These are phyloP conservation scores for Monosporascus ibericus DNA, from an alignment of 2,329 filamentous ascomycete genomes.

Conservation along the genomic window DNA sequence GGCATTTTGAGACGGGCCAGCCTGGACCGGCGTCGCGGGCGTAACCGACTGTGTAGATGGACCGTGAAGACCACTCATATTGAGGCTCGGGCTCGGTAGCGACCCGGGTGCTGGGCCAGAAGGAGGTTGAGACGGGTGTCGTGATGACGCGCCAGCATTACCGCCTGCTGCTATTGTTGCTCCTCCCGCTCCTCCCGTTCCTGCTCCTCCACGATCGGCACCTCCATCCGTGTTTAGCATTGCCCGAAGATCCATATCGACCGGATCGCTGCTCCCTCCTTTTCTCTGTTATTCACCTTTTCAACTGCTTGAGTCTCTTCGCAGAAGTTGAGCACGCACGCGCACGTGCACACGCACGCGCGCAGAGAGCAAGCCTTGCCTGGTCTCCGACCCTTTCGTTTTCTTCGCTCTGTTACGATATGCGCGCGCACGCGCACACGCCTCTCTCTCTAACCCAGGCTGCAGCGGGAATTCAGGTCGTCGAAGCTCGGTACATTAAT, in stretches of 20 bases:
- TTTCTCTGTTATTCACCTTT: too few relatives aligned
- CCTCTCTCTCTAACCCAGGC: background rate
- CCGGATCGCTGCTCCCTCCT: background rate
- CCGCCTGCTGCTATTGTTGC: background rate
- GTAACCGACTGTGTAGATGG: slow-evolving; percentile 20
- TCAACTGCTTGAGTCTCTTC: too few relatives aligned
- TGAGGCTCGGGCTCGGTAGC: background rate
- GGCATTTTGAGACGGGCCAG: slow-evolving; percentile 33
- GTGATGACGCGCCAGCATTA: slow-evolving; percentile 20
- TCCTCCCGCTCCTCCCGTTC: slow-evolving; percentile 12
- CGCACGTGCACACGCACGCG: background rate
- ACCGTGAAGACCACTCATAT: background rate
- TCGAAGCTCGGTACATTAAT: background rate
- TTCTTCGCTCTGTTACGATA: slow-evolving; percentile 1
- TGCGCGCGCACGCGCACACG: too few relatives aligned
- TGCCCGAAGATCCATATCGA: slow-evolving; percentile 24
- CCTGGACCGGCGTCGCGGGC: slow-evolving; percentile 33
- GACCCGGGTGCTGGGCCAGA: slow-evolving; percentile 11
- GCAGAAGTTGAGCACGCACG: background rate
- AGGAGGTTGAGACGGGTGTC: slow-evolving; percentile 15
- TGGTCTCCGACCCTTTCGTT: slow-evolving; percentile 1
- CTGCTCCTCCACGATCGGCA: slow-evolving; percentile 19
- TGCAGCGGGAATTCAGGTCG: background rate
- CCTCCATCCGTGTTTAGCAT: slow-evolving; percentile 47
- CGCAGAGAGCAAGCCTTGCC: too few relatives aligned